These are phyloP conservation scores for Podospora fimiseda DNA, from an alignment of 495 filamentous ascomycete species.

Conservation along the genomic window DNA sequence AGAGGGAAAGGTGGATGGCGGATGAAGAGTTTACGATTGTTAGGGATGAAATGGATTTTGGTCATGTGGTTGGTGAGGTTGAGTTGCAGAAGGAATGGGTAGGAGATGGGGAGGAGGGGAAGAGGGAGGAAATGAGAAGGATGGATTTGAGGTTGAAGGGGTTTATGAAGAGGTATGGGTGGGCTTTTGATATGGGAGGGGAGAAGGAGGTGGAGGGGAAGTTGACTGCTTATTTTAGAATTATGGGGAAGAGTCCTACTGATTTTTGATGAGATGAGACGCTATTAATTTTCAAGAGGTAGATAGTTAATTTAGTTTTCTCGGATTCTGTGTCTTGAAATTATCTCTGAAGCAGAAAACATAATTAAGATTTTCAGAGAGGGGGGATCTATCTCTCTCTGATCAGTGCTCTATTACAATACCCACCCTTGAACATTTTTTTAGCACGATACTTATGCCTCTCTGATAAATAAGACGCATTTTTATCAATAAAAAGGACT, in stretches of 20 bases:
- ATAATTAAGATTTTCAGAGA: too few species aligned
- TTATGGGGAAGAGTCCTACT: slow-evolving; percentile 5
- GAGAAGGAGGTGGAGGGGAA: slow-evolving; percentile 29
- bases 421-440: too few species aligned
- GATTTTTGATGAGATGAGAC: too few species aligned
- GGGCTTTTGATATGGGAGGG: slow-evolving; percentile 36
- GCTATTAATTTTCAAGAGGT: too few species aligned
- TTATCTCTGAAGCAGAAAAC: too few species aligned
- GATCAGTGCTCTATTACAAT: too few species aligned
- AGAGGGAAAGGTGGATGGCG: slow-evolving; percentile 27
- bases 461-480: too few species aligned
- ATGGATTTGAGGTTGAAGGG: slow-evolving; percentile 28
- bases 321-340: too few species aligned
- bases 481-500: too few species aligned
- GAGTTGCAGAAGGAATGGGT: slow-evolving; percentile 18
- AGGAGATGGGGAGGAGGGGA: slow-evolving; percentile 14
- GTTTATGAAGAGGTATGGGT: slow-evolving; percentile 34
- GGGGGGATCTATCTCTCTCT: too few species aligned
- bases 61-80: slow-evolving; percentile 36
- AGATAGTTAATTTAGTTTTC: too few species aligned
- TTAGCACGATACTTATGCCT: too few species aligned
- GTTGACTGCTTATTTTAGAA: slow-evolving; percentile 35
- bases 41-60: slow-evolving; percentile 31
- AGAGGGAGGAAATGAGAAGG: slow-evolving; percentile 20
- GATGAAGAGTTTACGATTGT: slow-evolving; percentile 32